phyloP scores from a whole-genome alignment of 257 asterid species.

The Ophiorrhiza pumila region DNA sequence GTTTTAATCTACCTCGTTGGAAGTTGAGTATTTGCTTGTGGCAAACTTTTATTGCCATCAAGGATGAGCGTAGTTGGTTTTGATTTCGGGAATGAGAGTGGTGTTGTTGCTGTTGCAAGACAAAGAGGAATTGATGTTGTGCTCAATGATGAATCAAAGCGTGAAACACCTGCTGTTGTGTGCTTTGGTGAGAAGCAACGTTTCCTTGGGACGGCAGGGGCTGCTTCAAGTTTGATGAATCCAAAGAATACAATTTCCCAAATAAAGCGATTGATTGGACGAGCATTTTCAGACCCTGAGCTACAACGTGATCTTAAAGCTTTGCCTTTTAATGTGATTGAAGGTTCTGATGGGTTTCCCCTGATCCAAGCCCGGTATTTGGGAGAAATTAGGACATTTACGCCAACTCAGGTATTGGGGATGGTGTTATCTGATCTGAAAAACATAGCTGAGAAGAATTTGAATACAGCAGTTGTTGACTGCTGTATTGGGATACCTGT shows the following conservation, averaged over 20 bases:
- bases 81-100: conserved; percentile 90
- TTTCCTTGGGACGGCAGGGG: conserved; percentile 96
- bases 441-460: conserved; percentile 78
- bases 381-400: conserved; percentile 72
- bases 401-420: conserved; percentile 87
- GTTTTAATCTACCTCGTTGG: conserved; percentile 12
- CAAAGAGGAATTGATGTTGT: conserved; percentile 97
- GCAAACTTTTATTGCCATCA: conserved; percentile 19
- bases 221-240: conserved; percentile 94
- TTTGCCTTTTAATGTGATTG: conserved; percentile 65
- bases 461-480: conserved; percentile 85
- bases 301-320: conserved; percentile 76
- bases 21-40: conserved; percentile 12
- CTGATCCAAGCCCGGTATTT: conserved; percentile 71
- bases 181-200: conserved; percentile 96
- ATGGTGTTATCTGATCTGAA: conserved; percentile 84
- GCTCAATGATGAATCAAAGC: conserved; percentile 88
- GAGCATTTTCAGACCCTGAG: conserved; percentile 83
- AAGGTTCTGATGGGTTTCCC: conserved; percentile 94
- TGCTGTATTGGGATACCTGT: conserved; percentile 94
- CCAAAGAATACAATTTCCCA: conserved; percentile 91
- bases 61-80: conserved; percentile 98
- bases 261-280: conserved; percentile 80
- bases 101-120: conserved; percentile 95
- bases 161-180: conserved; percentile 86